Base-by-base conservation (phyloP, 441 rosid species). In the Hura crepitans region DNA sequence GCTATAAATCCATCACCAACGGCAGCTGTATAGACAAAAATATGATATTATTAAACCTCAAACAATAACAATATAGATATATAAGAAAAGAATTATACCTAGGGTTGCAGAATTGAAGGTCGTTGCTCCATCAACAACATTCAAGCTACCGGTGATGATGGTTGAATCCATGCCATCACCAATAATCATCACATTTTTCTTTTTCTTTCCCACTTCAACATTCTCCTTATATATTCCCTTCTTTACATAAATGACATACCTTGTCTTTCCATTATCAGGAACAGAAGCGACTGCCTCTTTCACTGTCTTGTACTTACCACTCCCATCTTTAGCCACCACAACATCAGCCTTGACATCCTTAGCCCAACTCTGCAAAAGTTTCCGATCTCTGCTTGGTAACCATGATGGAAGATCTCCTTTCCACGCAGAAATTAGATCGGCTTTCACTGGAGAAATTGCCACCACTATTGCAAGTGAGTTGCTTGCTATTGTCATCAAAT, bases 1-100 rank as follows among this genome's bases (percentile, higher is more conserved):
- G 93, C 97, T 70, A 89, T 86, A 50, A 87, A 91, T 61, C 92
- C 93, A 43, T 91, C 93, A 0, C 91, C 93, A 30, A 78, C 81
- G 1, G 80, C 92, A 8, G 87, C 96, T 89, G 72, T 68, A 47
- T 17, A 23, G 15, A 59, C 68, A 56, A 11, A 27, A n/a, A n/a
- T n/a, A n/a, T n/a, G n/a, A n/a, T n/a, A n/a, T n/a, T n/a, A n/a
- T n/a, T n/a, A n/a, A n/a, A n/a, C n/a, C n/a, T n/a, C n/a, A n/a
- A n/a, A n/a, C n/a, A n/a, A n/a, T n/a, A n/a, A n/a, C n/a, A n/a
- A n/a, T n/a, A n/a, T n/a, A n/a, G n/a, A n/a, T n/a, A n/a, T n/a
- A n/a, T 14, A 3, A n/a, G 27, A 30, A 25, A 47, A 5, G 15
- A 23, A 8, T 43, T 56, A 67, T 75, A 83, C 94, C 89, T 22